Conservation (phyloP, 768 basidiomycete species). For the Boletus barrowsii region DNA sequence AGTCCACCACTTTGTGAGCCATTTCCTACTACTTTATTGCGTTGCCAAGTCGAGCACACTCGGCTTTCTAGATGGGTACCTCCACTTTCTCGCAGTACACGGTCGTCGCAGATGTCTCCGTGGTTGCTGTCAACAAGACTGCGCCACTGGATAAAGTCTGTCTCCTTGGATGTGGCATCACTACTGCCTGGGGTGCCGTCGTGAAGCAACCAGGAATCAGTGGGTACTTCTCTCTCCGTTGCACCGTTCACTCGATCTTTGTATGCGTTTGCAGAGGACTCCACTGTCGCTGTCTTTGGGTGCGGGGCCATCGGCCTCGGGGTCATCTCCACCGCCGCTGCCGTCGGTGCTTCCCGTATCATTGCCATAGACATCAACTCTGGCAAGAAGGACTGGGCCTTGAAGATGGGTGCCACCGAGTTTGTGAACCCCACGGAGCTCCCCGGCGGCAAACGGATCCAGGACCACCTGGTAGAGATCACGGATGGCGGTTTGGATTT, state of each 20-base stretch:
- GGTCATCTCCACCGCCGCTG: conserved; percentile 74
- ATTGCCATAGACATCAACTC: conserved; percentile 93
- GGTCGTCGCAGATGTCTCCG: conserved; percentile 95
- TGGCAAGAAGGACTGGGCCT: conserved; percentile 81
- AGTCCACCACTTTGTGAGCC: conserved; percentile 85
- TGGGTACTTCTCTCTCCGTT: conserved; percentile 33
- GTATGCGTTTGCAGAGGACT: conserved; percentile 52
- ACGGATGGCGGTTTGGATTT: conserved; percentile 97
- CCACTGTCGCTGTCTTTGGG: conserved; percentile 92
- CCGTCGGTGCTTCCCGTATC: conserved; percentile 80
- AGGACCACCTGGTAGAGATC: conserved; percentile 84
- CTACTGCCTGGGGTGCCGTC: conserved; percentile 97
- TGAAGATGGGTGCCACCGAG: conserved; percentile 91
- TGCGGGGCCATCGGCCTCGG: conserved; percentile 96
- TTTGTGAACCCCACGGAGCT: conserved; percentile 82
- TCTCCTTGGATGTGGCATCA: conserved; percentile 93
- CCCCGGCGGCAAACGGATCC: conserved; percentile 78
- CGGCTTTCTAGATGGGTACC: conserved; percentile 81
- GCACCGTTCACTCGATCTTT: background rate
- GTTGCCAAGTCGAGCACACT: background rate
- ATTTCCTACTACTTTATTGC: background rate
- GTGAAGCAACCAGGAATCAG: conserved; percentile 86
- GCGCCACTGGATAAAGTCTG: conserved; percentile 97
- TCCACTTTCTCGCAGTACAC: conserved; percentile 99
- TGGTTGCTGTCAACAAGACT: conserved; percentile 81